Evolutionary conservation across 768 basidiomycete genomes (phyloP).

Genomic region (Tricholoma hemisulphureum): DNA sequence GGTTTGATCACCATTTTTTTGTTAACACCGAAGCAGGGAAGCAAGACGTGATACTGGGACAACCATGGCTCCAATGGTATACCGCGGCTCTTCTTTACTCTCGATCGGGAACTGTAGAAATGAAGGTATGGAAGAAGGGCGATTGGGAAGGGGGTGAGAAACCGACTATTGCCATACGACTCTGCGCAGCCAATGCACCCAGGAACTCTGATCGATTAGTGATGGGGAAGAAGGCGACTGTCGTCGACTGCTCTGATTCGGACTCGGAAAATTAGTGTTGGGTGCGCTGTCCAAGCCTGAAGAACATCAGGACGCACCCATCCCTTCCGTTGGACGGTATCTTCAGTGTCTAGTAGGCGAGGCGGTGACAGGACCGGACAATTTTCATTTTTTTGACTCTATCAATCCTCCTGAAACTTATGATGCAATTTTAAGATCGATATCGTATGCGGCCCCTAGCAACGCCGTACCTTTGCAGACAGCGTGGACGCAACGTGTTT

Average conservation of each 20-base stretch:
- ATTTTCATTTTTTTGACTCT: slow-evolving; percentile 3
- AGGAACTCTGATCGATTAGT: not conserved
- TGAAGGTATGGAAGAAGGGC: slow-evolving; percentile 19
- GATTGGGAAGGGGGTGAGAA: not conserved
- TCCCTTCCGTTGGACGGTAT: slow-evolving; percentile 13
- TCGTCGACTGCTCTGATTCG: not conserved
- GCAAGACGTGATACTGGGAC: slow-evolving; percentile 22
- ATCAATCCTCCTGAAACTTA: slow-evolving; percentile 11
- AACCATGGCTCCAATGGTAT: slow-evolving; percentile 25
- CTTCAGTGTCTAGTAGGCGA: slow-evolving; percentile 9
- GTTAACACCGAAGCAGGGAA: not conserved
- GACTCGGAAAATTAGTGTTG: slow-evolving; percentile 10
- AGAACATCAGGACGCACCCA: slow-evolving; percentile 1
- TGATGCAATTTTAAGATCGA: slow-evolving; percentile 5
- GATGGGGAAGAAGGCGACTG: not conserved
- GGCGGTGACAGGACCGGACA: not conserved
- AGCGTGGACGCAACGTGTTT: slow-evolving; percentile 10
- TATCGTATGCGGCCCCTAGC: slow-evolving; percentile 3
- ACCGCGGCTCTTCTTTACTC: slow-evolving; percentile 11
- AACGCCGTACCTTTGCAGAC: not conserved
- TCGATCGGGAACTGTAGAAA: slow-evolving; percentile 9
- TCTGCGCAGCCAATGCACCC: not conserved
- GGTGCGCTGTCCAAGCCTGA: slow-evolving; percentile 5
- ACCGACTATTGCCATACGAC: slow-evolving; percentile 8
- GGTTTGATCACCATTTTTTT: slow-evolving; percentile 29